Evolutionary conservation across 2,329 filamentous ascomycete species (phyloP), one percentile per base, ranked within the genome.

Genomic region (Fusarium secorum): DNA sequence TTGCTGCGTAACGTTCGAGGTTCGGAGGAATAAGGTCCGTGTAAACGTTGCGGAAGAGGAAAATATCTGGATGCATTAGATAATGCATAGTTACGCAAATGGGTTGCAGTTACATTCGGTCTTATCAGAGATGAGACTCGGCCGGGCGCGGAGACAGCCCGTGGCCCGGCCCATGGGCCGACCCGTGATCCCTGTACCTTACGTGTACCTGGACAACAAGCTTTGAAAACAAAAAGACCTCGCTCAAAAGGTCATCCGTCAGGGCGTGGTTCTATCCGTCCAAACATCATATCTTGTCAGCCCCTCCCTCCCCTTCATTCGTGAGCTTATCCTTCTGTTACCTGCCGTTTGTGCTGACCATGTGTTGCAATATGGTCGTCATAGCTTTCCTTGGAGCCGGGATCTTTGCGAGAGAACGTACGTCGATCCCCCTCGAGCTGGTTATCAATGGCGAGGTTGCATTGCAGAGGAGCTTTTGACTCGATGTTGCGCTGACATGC

Each of bases 361-460:
- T 28, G 20, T 11, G 36, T 32, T 22, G 5, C 24, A 58, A 24
- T 26, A 58, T 58, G 44, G n/a, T 58, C 15, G 35, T 35, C 7
- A 58, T 51, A 20, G 55, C 55, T n/a, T 14, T 58, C 10, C 55
- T 58, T n/a, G 55, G 44, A 32, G 55, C 55, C 17, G 55, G 55
- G 7, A 58, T 58, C 10, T 58, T 58, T 22, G 55, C 55, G 1
- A 33, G 55, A 39, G 55, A 58, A 39, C 55, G 55, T 58, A 58
- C 10, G 44, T 51, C 7, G 11, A 39, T 41, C 22, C 11, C 11
- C 3, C 20, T 17, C 8, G 9, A 14, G 20, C 26, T 28, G 45
- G n/a, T 39, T n/a, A 46, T 28, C 26, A 46, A n/a, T 28, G 44
- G 20, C 26, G 6, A n/a, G 26, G 44, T 28, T n/a, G 24, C 44